Evolutionary conservation across 2,329 filamentous ascomycete genomes (phyloP), one percentile per base, ranked within the genome.

Genomic region (Pyricularia pennisetigena): DNA sequence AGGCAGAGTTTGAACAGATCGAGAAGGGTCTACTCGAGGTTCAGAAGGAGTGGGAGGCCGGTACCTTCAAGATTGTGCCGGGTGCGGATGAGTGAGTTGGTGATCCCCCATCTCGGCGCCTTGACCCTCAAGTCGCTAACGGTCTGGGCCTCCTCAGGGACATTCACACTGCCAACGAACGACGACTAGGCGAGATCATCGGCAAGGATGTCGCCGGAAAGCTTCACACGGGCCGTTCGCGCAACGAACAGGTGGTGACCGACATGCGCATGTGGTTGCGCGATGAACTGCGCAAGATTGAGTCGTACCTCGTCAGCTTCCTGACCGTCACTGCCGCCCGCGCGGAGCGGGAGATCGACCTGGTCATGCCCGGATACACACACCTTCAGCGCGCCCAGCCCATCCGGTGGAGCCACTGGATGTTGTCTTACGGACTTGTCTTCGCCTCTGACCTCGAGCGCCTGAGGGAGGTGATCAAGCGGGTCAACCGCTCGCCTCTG

Each of bases 231-330:
- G 90, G 90, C 62, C 89, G 94, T 67, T 94, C 90, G 77, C 86
- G 93, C 73, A 97, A 97, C 75, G 93, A 97, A 79, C 93, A 97
- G 80, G 88, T 97, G 68, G 93, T 89, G 65, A 94, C 90, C 26
- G 93, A 97, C 74, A 94, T 97, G 91, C 89, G 93, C 70, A 82
- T 97, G 77, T 97, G 93, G 93, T 80, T 97, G 71, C 85, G 92
- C 62, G 89, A 94, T 71, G 85, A 90, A 80, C 81, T 97, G 69
- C 84, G 84, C 68, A 82, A 83, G 71, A 86, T 97, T 67, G 92
- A 96, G 73, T 77, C 73, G 49, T 87, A 88, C 73, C 83, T 97
- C 4, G 82, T 87, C 62, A 84, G 86, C 68, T 85, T 97, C 72
- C 81, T 97, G 59, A 82, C 86, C 74, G 90, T 93, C 65, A 86